Percentiles rank a stretch among this genome's conserved stretches.
Evolutionary conservation across 345 rosid genomes (phyloP).

Genomic region (Pistacia vera): DNA sequence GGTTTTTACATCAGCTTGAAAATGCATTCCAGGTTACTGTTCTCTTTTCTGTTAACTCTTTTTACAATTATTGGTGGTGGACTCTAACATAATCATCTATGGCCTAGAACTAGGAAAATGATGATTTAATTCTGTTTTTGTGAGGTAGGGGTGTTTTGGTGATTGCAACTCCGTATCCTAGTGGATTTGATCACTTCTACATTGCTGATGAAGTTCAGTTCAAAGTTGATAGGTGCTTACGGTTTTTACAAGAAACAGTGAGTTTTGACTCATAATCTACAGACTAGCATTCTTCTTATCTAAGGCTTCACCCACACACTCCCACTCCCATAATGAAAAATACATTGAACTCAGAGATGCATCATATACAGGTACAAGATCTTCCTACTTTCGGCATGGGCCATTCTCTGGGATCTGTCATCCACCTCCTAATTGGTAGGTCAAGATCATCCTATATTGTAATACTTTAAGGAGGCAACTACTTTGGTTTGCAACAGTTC

Average conservation of each 20-base stretch:
- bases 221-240: conserved; percentile 86
- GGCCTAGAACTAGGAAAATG: conserved; percentile 12
- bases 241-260: conserved; percentile 75
- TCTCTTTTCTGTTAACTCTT: background rate
- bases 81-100: conserved; percentile 6
- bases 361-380: conserved; percentile 64
- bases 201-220: conserved; percentile 97
- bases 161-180: conserved; percentile 94
- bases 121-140: conserved; percentile 15
- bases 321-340: background rate
- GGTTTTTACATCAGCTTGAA: background rate
- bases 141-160: conserved; percentile 83
- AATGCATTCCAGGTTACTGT: too few relatives aligned
- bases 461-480: conserved; percentile 6
- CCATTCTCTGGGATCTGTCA: conserved; percentile 91
- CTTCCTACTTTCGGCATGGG: conserved; percentile 96
- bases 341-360: conserved; percentile 2
- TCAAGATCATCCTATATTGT: conserved; percentile 10
- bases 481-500: conserved; percentile 23
- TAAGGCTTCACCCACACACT: background rate
- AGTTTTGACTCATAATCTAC: conserved; percentile 32
- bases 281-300: background rate
- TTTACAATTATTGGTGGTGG: background rate
- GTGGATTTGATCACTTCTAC: conserved; percentile 94
- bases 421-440: conserved; percentile 95